Evolutionary conservation across 148 eudicot genomes (phyloP).

Genomic region (Hydrangea macrophylla): DNA sequence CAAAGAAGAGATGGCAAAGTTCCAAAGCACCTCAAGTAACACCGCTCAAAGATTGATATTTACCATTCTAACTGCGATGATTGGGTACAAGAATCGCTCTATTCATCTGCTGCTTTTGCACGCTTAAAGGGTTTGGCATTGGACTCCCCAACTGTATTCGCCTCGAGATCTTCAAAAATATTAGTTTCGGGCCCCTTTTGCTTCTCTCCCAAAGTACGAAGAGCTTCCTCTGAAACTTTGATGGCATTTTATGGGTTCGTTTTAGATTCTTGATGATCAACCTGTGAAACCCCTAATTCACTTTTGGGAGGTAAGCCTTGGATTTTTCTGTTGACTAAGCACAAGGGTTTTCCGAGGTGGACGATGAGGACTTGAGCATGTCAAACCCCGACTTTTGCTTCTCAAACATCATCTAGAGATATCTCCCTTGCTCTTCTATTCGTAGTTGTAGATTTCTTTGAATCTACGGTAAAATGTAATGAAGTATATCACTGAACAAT

Average conservation of each 20-base stretch:
- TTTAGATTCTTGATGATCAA: constrained; percentile 17
- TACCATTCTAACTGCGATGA: neutral
- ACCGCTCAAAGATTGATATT: neutral
- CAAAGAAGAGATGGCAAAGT: neutral
- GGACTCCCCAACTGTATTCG: constrained; percentile 19
- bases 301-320: constrained; percentile 28
- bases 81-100: neutral
- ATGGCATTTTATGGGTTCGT: constrained; percentile 20
- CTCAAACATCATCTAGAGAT: constrained; percentile 87
- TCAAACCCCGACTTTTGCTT: constrained; percentile 59
- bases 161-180: constrained; percentile 17
- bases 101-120: constrained; percentile 6
- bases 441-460: constrained; percentile 84
- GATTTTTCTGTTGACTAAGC: constrained; percentile 21
- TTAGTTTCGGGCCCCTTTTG: constrained; percentile 23
- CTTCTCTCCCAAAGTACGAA: constrained; percentile 26
- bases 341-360: constrained; percentile 35
- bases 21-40: neutral
- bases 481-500: no score
- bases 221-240: constrained; percentile 27
- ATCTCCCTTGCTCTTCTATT: constrained; percentile 91
- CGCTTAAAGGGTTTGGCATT: constrained; percentile 19
- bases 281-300: constrained; percentile 17
- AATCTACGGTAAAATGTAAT: constrained; percentile 44
- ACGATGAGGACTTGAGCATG: constrained; percentile 34